These are phyloP conservation scores for Ascochyta lentis DNA, from an alignment of 2,329 filamentous ascomycete genomes.

Conservation along the genomic window DNA sequence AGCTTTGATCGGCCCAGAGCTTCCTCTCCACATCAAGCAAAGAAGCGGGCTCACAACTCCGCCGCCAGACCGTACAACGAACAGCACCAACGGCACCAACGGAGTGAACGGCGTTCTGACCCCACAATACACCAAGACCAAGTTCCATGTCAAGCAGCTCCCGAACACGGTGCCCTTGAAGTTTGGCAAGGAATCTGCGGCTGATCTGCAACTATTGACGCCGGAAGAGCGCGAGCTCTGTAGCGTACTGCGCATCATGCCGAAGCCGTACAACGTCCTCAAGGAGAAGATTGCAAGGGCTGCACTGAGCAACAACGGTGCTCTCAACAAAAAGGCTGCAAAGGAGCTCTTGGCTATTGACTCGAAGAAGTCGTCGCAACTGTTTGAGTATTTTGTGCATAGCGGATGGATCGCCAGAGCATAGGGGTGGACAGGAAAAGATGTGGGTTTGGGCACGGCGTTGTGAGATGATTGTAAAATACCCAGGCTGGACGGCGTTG, in stretches of 20 bases:
- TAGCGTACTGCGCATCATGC: slow-evolving; percentile 81
- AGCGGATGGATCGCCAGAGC: slow-evolving; percentile 91
- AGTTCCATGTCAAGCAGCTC: slow-evolving; percentile 64
- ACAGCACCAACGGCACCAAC: slow-evolving; percentile 57
- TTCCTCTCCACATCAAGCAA: slow-evolving; percentile 67
- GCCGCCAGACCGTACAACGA: slow-evolving; percentile 53
- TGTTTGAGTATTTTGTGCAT: slow-evolving; percentile 95
- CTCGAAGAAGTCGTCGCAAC: slow-evolving; percentile 79
- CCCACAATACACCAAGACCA: slow-evolving; percentile 51
- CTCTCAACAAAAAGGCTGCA: slow-evolving; percentile 91
- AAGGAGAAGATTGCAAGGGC: slow-evolving; percentile 94
- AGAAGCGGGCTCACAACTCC: slow-evolving; percentile 51
- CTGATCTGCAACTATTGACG: slow-evolving; percentile 85
- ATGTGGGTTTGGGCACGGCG: slow-evolving; percentile 1
- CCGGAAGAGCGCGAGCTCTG: slow-evolving; percentile 87
- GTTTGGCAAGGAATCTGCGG: slow-evolving; percentile 75
- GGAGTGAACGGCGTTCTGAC: slow-evolving; percentile 45
- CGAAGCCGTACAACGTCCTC: slow-evolving; percentile 93
- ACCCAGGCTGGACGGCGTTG: slow-evolving; percentile 27
- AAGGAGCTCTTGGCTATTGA: slow-evolving; percentile 86
- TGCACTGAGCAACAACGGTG: slow-evolving; percentile 85
- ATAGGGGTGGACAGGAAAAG: slow-evolving; percentile 45
- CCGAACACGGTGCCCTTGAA: slow-evolving; percentile 69
- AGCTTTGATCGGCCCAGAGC: slow-evolving; percentile 77
- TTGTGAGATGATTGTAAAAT: slow-evolving; percentile 27